A percentile compares a stretch with the other conserved stretches of the same genome.
phyloP scores from a whole-genome alignment of 2,329 filamentous ascomycete genomes.

The Beauveria scarabaeidicola region DNA sequence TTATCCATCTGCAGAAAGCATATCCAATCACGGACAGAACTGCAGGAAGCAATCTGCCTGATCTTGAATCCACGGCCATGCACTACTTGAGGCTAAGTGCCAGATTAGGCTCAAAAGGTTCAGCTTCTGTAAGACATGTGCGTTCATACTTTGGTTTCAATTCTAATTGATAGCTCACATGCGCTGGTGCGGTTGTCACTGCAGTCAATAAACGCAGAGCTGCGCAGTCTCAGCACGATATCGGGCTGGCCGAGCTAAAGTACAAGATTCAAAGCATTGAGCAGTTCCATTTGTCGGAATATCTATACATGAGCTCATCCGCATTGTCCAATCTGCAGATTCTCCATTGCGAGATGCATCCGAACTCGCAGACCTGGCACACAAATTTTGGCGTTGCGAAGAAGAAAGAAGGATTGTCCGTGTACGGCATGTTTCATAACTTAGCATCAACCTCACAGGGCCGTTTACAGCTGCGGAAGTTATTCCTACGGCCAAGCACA shows the following conservation, averaged over 20 bases:
- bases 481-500: slow-evolving; percentile 71
- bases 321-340: slow-evolving; percentile 79
- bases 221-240: slow-evolving; percentile 53
- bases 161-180: slow-evolving; percentile 53
- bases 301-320: slow-evolving; percentile 74
- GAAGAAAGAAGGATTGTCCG: slow-evolving; percentile 69
- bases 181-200: slow-evolving; percentile 76
- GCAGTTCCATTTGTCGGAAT: slow-evolving; percentile 61
- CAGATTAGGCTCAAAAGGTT: not conserved
- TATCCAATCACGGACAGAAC: not conserved
- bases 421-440: slow-evolving; percentile 74
- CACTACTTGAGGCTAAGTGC: not conserved
- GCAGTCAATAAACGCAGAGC: slow-evolving; percentile 59
- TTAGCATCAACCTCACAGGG: slow-evolving; percentile 74
- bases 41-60: too few species aligned
- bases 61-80: not conserved
- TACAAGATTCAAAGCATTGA: slow-evolving; percentile 58
- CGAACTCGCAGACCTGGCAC: slow-evolving; percentile 70
- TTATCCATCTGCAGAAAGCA: not conserved
- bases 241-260: slow-evolving; percentile 37
- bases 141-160: not conserved
- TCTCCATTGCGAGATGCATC: slow-evolving; percentile 72
- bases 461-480: slow-evolving; percentile 61
- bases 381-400: not conserved
- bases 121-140: not conserved